These are phyloP conservation scores for Camelina neglecta DNA, from an alignment of 345 rosid species.

Conservation along the genomic window DNA sequence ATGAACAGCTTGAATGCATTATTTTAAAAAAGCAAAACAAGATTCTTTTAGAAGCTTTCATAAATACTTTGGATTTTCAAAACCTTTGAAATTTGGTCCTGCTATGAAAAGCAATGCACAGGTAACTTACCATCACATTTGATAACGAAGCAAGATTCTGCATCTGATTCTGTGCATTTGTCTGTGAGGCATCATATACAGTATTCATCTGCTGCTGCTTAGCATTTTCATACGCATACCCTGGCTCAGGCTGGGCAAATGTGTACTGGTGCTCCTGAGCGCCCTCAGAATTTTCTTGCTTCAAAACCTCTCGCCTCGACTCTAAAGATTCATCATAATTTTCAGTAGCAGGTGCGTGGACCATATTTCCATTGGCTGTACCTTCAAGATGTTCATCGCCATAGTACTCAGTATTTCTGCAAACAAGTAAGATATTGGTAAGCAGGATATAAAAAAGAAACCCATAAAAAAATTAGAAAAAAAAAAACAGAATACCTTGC, in stretches of 20 bases:
- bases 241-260: slow-evolving; percentile 63
- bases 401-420: slow-evolving; percentile 76
- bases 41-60: not conserved
- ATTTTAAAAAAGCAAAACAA: not conserved
- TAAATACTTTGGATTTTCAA: not conserved
- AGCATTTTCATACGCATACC: slow-evolving; percentile 63
- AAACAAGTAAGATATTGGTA: slow-evolving; percentile 30
- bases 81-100: not conserved
- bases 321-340: slow-evolving; percentile 66
- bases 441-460: not conserved
- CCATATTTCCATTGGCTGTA: slow-evolving; percentile 60
- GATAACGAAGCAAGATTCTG: slow-evolving; percentile 74
- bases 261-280: slow-evolving; percentile 69
- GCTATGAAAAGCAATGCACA: not conserved
- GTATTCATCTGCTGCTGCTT: slow-evolving; percentile 68
- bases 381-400: slow-evolving; percentile 73
- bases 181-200: slow-evolving; percentile 59
- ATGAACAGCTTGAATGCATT: slow-evolving; percentile 14
- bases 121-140: slow-evolving; percentile 70
- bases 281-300: slow-evolving; percentile 67
- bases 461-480: not conserved
- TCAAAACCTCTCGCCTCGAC: slow-evolving; percentile 65
- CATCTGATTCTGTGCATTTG: slow-evolving; percentile 64
- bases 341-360: slow-evolving; percentile 54
- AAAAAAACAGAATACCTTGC: slow-evolving; percentile 53